Base-by-base conservation (phyloP, 495 filamentous ascomycete genomes). In the Aspergillus saccharolyticus region DNA sequence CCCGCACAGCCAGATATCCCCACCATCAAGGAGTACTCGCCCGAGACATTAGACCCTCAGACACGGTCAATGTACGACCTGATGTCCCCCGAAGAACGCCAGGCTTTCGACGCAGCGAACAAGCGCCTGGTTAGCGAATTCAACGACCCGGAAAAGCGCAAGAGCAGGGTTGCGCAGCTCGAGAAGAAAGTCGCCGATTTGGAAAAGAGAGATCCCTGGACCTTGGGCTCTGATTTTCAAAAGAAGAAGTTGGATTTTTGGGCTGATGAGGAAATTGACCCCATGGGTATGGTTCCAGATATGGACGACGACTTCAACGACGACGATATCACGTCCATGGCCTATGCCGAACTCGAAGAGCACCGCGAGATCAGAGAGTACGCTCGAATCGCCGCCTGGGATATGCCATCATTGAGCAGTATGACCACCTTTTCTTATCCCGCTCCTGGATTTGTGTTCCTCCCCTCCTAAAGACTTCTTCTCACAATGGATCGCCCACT, bases 371-470 rank as follows among this genome's bases (percentile, higher is more conserved):
- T 89, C 61, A 80, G 94, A 78, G 86, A 96, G 60, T 96, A 96
- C 66, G 85, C 89, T 21, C 81, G 94, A 50, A 80, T 96, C 61
- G 81, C 86, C 44, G 91, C 92, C 33, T 99, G 96, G 91, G 94
- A 97, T 74, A 90, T 97, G 91, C 94, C 94, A 18, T 74, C 93
- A 59, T 78, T 98, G 53, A 83, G 85, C 65, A 86, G 90, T 96
- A 85, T 66, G 87, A 72, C 48, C 24, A n/a, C n/a, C n/a, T n/a
- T 52, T 44, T 50, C 10, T 43, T 42, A 28, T 8, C 30, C 25
- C 19, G 17, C n/a, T 19, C 51, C 52, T 21, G 30, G 51, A 46
- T 12, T 10, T 53, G 28, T 53, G 4, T 20, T 19, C 8, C 17
- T 21, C 39, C 16, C 12, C 19, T 42, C 17, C 19, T 17, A 53